Evolutionary conservation across 2,329 filamentous ascomycete genomes (phyloP).

Genomic region (Sporothrix globosa): DNA sequence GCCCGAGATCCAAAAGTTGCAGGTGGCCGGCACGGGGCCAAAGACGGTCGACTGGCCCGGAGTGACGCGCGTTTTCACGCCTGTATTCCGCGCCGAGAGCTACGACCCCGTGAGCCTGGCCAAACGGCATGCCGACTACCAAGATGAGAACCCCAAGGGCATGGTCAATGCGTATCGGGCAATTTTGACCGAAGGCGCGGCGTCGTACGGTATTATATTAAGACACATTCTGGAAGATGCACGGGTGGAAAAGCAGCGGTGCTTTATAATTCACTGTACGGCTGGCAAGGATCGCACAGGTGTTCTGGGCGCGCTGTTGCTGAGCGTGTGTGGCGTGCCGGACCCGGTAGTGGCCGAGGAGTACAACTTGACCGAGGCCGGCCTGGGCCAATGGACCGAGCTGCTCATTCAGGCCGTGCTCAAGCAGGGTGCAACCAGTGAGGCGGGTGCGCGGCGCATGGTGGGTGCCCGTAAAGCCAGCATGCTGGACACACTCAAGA

Average conservation of each 20-base stretch:
- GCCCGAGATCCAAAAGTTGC: slow-evolving; percentile 58
- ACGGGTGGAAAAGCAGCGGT: background rate
- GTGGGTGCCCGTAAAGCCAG: slow-evolving; percentile 52
- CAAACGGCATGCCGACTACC: slow-evolving; percentile 63
- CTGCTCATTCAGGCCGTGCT: slow-evolving; percentile 56
- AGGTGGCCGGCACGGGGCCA: slow-evolving; percentile 39
- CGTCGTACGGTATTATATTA: slow-evolving; percentile 41
- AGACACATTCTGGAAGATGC: slow-evolving; percentile 54
- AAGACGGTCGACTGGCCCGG: slow-evolving; percentile 52
- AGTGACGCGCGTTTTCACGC: slow-evolving; percentile 60
- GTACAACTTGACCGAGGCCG: slow-evolving; percentile 68
- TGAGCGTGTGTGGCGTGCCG: slow-evolving; percentile 64
- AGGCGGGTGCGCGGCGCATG: slow-evolving; percentile 50
- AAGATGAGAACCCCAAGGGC: slow-evolving; percentile 50
- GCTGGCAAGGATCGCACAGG: slow-evolving; percentile 79
- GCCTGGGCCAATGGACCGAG: slow-evolving; percentile 58
- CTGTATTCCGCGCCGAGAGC: slow-evolving; percentile 66
- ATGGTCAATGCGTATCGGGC: slow-evolving; percentile 50
- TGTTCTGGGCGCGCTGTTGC: slow-evolving; percentile 66
- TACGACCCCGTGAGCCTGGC: slow-evolving; percentile 67
- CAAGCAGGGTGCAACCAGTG: slow-evolving; percentile 53
- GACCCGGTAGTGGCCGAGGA: slow-evolving; percentile 65
- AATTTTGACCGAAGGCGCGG: slow-evolving; percentile 60
- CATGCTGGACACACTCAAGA: slow-evolving; percentile 55
- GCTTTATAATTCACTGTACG: slow-evolving; percentile 64